phyloP scores from a whole-genome alignment of 345 rosid genomes.

The Hibiscus trionum region DNA sequence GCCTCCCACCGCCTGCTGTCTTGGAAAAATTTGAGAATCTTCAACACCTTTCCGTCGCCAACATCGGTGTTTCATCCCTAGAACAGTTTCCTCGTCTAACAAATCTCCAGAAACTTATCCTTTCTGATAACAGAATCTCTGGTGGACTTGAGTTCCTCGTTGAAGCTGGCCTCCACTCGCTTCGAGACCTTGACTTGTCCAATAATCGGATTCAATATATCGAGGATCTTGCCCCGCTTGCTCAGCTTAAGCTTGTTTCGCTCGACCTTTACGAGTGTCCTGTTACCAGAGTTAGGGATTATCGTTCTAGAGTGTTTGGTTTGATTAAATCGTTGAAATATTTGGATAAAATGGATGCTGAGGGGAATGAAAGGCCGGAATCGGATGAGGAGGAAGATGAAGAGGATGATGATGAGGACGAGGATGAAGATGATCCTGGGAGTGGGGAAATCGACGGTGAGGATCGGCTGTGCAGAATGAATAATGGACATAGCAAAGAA shows the following conservation, averaged over 20 bases:
- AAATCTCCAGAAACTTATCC: slow-evolving; percentile 51
- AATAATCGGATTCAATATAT: slow-evolving; percentile 65
- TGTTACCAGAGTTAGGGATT: too few relatives aligned
- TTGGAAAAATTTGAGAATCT: slow-evolving; percentile 57
- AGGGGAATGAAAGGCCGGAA: slow-evolving; percentile 74
- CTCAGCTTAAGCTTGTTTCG: slow-evolving; percentile 35
- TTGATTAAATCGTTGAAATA: slow-evolving; percentile 62
- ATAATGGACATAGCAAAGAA: slow-evolving; percentile 50
- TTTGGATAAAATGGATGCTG: slow-evolving; percentile 76
- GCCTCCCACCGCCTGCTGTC: slow-evolving; percentile 36
- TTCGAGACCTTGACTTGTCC: slow-evolving; percentile 46
- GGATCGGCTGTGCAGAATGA: slow-evolving; percentile 32
- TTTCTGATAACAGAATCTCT: slow-evolving; percentile 65
- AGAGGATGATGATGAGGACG: too few relatives aligned
- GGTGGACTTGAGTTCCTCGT: slow-evolving; percentile 44
- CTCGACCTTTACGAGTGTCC: too few relatives aligned
- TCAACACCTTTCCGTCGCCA: slow-evolving; percentile 61
- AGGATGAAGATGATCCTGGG: slow-evolving; percentile 66
- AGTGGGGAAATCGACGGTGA: slow-evolving; percentile 62
- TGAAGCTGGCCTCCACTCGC: slow-evolving; percentile 50
- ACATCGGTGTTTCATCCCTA: slow-evolving; percentile 50
- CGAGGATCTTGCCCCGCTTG: slow-evolving; percentile 66
- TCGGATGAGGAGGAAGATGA: slow-evolving; percentile 27
- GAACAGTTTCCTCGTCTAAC: slow-evolving; percentile 60
- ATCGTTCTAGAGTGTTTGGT: slow-evolving; percentile 9